Evolutionary conservation across 345 rosid species (phyloP), one percentile per base, ranked within the genome.

Genomic region (Citrus reticulata): DNA sequence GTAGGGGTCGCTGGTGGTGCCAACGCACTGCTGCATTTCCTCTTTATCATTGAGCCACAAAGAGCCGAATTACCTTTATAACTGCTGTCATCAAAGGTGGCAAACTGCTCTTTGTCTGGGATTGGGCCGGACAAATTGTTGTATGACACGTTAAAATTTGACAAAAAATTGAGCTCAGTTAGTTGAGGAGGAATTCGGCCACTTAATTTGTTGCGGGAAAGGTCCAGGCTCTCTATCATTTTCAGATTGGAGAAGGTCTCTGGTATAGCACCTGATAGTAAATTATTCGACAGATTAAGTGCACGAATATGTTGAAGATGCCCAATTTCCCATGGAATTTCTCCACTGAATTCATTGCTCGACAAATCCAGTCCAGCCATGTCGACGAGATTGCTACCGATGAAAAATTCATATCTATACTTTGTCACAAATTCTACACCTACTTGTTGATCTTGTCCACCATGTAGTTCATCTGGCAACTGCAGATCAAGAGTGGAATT

Each of bases 391-490:
- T 0, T 35, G 2, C 0, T 1, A 35, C 70, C 27, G 0, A 9
- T 9, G 25, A 35, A 66, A 20, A 20, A 7, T 35, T 66, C 70
- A 19, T 20, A 4, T 66, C 49, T 66, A 35, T 66, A 22, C 29
- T 66, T 66, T 35, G 49, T 66, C 13, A 9, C 49, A 35, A 66
- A 35, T 35, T 20, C 46, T 2, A 3, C 46, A 3, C 4, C 13
- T 20, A 10, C 51, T n/a, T 1, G 13, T 9, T 9, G 46, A 40
- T 40, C 3, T 40, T 0, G 10, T 40, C 1, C 0, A 1, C 3
- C 2, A 9, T 9, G 11, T 40, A 0, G 3, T 40, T 40, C 46
- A 40, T 0, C 2, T 1, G 4, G 46, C 46, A 1, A 0, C 2
- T 0, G 46, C 1, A 2, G 46, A 9, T 9, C 1, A 10, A 68